Evolutionary conservation across 352 stramenopile species (phyloP).

Genomic region (Phytophthora brassicae): DNA sequence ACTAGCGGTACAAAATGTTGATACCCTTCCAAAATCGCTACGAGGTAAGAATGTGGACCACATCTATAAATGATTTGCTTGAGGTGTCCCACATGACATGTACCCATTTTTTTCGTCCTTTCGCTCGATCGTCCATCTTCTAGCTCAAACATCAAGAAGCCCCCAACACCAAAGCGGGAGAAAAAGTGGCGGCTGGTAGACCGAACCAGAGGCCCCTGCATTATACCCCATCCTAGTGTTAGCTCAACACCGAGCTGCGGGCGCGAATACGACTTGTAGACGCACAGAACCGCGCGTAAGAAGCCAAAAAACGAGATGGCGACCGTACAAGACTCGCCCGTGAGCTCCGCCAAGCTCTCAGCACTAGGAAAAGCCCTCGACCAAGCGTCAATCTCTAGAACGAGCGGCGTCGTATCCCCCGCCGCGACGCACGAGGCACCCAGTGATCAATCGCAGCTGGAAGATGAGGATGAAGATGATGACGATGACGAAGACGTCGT

Average conservation of each 20-base stretch:
- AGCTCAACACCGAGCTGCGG: not conserved
- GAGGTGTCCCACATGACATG: not conserved
- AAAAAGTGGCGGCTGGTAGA: slow-evolving; percentile 4
- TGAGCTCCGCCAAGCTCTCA: slow-evolving; percentile 64
- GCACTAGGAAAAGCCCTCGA: slow-evolving; percentile 75
- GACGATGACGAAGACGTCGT: slow-evolving; percentile 10
- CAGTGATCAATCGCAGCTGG: not conserved
- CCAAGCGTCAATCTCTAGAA: slow-evolving; percentile 69
- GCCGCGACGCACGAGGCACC: slow-evolving; percentile 12
- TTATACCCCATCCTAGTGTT: not conserved
- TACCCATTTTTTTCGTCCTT: slow-evolving; percentile 28
- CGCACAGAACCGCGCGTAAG: slow-evolving; percentile 16
- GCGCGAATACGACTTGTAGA: slow-evolving; percentile 2
- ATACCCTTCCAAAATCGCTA: too few relatives aligned
- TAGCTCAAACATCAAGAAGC: not conserved
- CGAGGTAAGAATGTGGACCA: too few relatives aligned
- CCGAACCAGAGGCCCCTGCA: not conserved
- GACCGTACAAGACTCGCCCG: slow-evolving; percentile 36
- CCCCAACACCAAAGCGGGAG: slow-evolving; percentile 3
- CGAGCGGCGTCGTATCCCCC: slow-evolving; percentile 14
- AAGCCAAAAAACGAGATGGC: slow-evolving; percentile 30
- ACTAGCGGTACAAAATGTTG: too few relatives aligned
- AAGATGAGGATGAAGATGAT: slow-evolving; percentile 15
- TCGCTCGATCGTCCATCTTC: not conserved
- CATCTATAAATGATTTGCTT: too few relatives aligned